Base-by-base conservation (phyloP, 148 eudicot genomes). In the Oxyria digyna region DNA sequence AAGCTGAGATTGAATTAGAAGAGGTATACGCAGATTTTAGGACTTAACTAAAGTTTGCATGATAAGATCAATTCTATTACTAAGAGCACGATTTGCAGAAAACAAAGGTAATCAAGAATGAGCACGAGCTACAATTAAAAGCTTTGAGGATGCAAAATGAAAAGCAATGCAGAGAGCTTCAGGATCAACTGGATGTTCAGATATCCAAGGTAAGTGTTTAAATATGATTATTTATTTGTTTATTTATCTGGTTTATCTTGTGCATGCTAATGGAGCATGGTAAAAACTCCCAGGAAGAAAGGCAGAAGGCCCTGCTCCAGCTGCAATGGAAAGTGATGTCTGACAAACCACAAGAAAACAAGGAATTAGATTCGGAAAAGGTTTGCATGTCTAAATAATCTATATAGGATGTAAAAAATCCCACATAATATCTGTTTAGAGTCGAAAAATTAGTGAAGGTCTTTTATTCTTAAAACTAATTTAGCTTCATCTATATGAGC, bases 261-360 rank as follows among this genome's bases (percentile, higher is more conserved):
- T 49, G 43, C 64, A 57, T 35, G 66, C n/a, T 26, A 13, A 17
- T 73, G 65, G 75, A 42, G 74, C 81, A 59, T 24, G 65, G 38
- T 59, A 6, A 27, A 27, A 59, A 59, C 27, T 59, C 37, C 37
- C 65, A 92, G 98, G 96, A 94, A 78, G 98, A 94, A 75, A 94
- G 82, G 83, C 98, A 94, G 80, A 83, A 85, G 78, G 84, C 92
- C 48, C 74, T 88, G 52, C 72, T 94, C 81, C 91, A 94, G 82
- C 73, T 94, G 76, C 97, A 90, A 78, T 94, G 88, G 98, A 88
- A 81, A 84, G 98, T 88, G 72, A 94, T 94, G 98, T 69, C 96
- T 59, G 88, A 87, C 78, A 82, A 82, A 38, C 92, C 88, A 43
- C 87, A 88, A 71, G 92, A 85, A 71, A 96, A 94, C 40, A 96